A percentile compares a stretch with the other conserved stretches of the same genome.
phyloP scores from a whole-genome alignment of 495 filamentous ascomycete species.

The Neurospora terricola region DNA sequence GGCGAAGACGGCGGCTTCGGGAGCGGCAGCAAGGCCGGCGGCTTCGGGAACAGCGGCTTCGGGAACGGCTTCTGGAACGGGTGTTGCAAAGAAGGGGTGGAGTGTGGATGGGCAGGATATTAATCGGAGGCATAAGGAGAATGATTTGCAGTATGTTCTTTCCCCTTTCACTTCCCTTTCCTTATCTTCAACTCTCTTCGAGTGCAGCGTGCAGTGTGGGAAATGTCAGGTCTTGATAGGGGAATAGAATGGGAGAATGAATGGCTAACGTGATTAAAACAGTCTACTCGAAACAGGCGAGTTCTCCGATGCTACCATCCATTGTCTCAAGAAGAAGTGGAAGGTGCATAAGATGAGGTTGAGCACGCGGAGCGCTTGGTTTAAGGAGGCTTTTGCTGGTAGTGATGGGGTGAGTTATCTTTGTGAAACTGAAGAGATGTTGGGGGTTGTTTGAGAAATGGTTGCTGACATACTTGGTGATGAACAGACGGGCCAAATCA shows the following conservation, averaged over 20 bases:
- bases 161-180: not conserved
- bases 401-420: not conserved
- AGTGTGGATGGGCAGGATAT: not conserved
- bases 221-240: too few species aligned
- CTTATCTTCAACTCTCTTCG: not conserved
- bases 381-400: conserved; percentile 3
- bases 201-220: too few species aligned
- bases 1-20: not conserved
- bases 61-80: too few species aligned
- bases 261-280: not conserved
- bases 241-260: too few species aligned
- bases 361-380: conserved; percentile 8
- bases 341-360: conserved; percentile 13
- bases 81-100: not conserved
- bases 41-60: too few species aligned
- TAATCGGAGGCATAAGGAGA: not conserved
- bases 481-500: not conserved
- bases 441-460: too few species aligned
- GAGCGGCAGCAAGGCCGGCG: not conserved
- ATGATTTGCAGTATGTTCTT: not conserved
- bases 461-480: not conserved
- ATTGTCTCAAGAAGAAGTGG: conserved; percentile 5
- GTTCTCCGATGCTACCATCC: conserved; percentile 8
- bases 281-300: conserved; percentile 7
- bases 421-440: not conserved